These are phyloP conservation scores for Botrytis squamosa DNA, from an alignment of 2,329 filamentous ascomycete species.

Conservation along the genomic window DNA sequence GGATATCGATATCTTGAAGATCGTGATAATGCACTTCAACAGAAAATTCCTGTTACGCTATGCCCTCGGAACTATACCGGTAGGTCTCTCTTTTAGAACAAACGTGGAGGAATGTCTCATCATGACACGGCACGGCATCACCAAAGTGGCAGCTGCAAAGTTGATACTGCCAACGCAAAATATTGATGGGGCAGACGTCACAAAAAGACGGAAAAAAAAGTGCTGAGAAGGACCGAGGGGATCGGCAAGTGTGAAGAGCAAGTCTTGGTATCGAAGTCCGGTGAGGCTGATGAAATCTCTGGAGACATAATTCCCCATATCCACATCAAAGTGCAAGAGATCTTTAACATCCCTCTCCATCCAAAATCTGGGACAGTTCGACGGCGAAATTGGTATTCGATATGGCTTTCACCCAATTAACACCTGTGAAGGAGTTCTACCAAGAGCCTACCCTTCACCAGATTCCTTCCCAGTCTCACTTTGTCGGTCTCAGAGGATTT, in stretches of 20 bases:
- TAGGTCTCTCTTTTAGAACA: background rate
- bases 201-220: background rate
- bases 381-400: background rate
- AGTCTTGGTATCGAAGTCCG: background rate
- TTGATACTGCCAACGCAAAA: slow-evolving; percentile 2
- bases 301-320: background rate
- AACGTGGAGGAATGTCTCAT: slow-evolving; percentile 15
- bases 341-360: slow-evolving; percentile 14
- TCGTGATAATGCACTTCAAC: slow-evolving; percentile 8
- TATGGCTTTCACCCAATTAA: slow-evolving; percentile 7
- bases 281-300: background rate
- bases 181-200: slow-evolving; percentile 1
- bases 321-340: background rate
- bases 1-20: background rate
- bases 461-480: slow-evolving; percentile 23
- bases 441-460: slow-evolving; percentile 14
- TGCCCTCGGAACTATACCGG: background rate
- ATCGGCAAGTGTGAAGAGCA: background rate
- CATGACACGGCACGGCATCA: background rate
- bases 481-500: slow-evolving; percentile 47
- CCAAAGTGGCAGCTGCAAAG: slow-evolving; percentile 1
- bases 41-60: background rate
- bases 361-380: background rate
- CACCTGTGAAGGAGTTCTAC: slow-evolving; percentile 7
- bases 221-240: background rate